Evolutionary conservation across 1,139 yeast species (phyloP).

Genomic region (Sugiyamaella grinbergsii): DNA sequence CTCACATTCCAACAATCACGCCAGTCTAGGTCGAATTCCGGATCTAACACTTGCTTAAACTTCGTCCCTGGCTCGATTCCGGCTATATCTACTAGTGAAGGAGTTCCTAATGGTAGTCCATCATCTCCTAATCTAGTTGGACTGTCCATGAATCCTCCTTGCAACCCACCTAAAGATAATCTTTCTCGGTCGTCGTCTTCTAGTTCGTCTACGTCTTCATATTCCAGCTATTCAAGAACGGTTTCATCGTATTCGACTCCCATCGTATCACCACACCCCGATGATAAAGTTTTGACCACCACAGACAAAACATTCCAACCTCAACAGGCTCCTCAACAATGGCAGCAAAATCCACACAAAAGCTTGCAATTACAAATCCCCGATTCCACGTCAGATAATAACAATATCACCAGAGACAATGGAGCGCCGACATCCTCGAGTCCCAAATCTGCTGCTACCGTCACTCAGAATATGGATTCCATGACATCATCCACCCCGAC

Average conservation of each 20-base stretch:
- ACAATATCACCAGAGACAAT: background rate
- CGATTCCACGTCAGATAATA: no score
- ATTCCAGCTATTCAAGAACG: conserved; percentile 18
- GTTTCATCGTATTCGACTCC: conserved; percentile 23
- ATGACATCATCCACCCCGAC: background rate
- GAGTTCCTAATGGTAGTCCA: background rate
- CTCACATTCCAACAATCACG: conserved; percentile 37
- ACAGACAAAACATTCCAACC: background rate
- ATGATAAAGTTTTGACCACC: conserved; percentile 9
- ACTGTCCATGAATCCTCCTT: background rate
- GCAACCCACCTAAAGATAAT: background rate
- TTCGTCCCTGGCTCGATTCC: conserved; percentile 21
- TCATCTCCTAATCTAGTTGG: conserved; percentile 15
- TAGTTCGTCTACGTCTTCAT: conserved; percentile 19
- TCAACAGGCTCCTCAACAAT: background rate
- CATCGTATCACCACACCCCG: conserved; percentile 24
- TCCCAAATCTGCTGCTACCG: background rate
- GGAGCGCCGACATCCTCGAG: background rate
- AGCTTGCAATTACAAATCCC: conserved; percentile 5
- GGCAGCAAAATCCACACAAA: conserved; percentile 4
- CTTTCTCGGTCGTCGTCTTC: conserved; percentile 23
- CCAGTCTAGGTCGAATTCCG: conserved; percentile 34
- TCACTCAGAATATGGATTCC: background rate
- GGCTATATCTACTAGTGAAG: background rate
- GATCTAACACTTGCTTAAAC: conserved; percentile 25